Conservation (phyloP, 345 rosid genomes). For the Sonneratia caseolaris region DNA sequence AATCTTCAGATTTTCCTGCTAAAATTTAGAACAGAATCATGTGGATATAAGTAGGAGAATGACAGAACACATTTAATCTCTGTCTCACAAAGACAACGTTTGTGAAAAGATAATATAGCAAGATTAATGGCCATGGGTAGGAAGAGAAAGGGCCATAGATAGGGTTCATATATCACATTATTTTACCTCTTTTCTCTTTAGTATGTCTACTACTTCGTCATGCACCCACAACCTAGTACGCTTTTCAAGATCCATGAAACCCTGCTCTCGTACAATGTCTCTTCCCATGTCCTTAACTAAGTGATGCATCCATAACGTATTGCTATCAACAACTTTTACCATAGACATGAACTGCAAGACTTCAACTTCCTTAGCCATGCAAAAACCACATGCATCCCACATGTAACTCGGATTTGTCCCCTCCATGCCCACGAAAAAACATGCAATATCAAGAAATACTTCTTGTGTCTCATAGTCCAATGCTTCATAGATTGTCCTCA, state of each 20-base stretch:
- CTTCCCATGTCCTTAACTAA: not conserved
- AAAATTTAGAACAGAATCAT: too few species aligned
- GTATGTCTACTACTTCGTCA: not conserved
- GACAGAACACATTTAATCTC: too few species aligned
- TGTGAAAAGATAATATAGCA: too few species aligned
- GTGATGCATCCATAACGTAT: not conserved
- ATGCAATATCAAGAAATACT: slow-evolving; percentile 7
- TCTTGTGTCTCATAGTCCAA: not conserved
- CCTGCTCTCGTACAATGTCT: not conserved
- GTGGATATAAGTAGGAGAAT: too few species aligned
- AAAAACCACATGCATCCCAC: not conserved
- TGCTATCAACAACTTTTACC: not conserved
- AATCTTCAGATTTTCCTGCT: too few species aligned
- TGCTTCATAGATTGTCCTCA: not conserved
- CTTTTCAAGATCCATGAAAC: not conserved
- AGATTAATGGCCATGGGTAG: too few species aligned
- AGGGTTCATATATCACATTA: too few species aligned
- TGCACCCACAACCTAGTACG: not conserved
- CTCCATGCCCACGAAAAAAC: not conserved
- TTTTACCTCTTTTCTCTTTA: not conserved
- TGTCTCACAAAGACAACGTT: too few species aligned
- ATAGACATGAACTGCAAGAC: not conserved
- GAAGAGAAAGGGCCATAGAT: too few species aligned
- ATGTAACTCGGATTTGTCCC: not conserved
- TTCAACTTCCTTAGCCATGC: not conserved